phyloP scores from a whole-genome alignment of 23 red algal species.

The Gracilariopsis chorda region DNA sequence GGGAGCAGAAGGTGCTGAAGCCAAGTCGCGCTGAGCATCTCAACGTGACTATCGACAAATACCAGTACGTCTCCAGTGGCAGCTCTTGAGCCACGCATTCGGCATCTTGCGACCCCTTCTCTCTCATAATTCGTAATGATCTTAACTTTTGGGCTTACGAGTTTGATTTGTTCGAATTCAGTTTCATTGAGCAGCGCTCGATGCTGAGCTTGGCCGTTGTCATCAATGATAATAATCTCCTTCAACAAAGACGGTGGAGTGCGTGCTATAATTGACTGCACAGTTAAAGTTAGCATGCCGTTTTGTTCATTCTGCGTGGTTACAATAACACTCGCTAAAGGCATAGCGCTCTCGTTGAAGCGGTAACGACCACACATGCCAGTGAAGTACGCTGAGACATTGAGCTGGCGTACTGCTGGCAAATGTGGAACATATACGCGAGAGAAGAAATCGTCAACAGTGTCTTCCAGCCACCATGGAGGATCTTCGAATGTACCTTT shows the following conservation, averaged over 20 bases:
- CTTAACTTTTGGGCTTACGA: slow-evolving; percentile 11
- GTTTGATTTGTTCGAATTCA: slow-evolving; percentile 26
- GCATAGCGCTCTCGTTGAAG: slow-evolving; percentile 46
- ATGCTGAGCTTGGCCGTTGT: slow-evolving; percentile 20
- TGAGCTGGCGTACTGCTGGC: slow-evolving; percentile 26
- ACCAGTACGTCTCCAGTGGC: slow-evolving; percentile 62
- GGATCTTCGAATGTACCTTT: slow-evolving; percentile 19
- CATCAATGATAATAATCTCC: slow-evolving; percentile 66
- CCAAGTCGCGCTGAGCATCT: slow-evolving; percentile 70
- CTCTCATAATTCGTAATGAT: slow-evolving; percentile 27
- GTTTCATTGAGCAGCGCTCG: slow-evolving; percentile 39
- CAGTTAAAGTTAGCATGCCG: slow-evolving; percentile 46
- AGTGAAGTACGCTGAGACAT: slow-evolving; percentile 38
- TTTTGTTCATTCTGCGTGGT: slow-evolving; percentile 65
- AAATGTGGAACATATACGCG: slow-evolving; percentile 18
- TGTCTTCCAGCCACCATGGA: slow-evolving; percentile 53
- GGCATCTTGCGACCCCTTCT: slow-evolving; percentile 48
- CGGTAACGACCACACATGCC: slow-evolving; percentile 72
- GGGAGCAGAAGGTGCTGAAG: slow-evolving; percentile 48
- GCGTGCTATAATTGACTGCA: slow-evolving; percentile 44
- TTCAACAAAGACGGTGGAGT: slow-evolving; percentile 41
- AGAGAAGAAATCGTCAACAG: slow-evolving; percentile 49
- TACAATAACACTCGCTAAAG: slow-evolving; percentile 37
- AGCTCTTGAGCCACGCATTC: slow-evolving; percentile 40
- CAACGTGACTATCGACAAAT: slow-evolving; percentile 64